Evolutionary conservation across 2,329 filamentous ascomycete species (phyloP).

Genomic region (Daldinia eschscholtzii): DNA sequence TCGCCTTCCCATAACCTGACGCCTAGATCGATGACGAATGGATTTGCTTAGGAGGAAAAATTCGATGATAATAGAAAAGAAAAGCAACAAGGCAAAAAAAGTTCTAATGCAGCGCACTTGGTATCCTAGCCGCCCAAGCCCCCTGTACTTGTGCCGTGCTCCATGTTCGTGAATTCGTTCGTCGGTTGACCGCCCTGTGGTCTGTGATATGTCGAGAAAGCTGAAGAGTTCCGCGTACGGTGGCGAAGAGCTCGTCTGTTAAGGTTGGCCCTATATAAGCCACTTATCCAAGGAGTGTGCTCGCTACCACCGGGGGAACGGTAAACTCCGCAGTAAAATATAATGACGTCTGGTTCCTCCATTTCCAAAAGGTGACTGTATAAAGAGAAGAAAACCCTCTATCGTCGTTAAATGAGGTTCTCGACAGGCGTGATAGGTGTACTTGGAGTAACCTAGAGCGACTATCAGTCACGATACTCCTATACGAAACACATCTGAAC

Average conservation of each 20-base stretch:
- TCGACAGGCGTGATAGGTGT: constrained; percentile 39
- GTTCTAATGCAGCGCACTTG: constrained; percentile 11
- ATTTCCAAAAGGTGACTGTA: neutral
- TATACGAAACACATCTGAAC: neutral
- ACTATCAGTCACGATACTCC: constrained; percentile 5
- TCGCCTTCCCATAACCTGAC: constrained; percentile 7
- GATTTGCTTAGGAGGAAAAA: neutral
- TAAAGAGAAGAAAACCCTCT: neutral
- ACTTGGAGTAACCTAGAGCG: constrained; percentile 39
- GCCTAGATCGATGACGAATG: neutral
- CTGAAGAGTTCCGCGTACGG: neutral
- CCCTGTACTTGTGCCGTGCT: constrained; percentile 7
- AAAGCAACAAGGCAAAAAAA: neutral
- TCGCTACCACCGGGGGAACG: neutral
- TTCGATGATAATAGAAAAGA: neutral
- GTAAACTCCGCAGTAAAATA: neutral
- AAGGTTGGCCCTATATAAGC: too few species aligned
- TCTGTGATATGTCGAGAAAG: neutral
- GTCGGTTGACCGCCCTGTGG: neutral
- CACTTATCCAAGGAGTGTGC: too few species aligned
- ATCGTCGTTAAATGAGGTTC: constrained; percentile 42
- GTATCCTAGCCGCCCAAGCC: constrained; percentile 18
- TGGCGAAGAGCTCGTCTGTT: neutral
- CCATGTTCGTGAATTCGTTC: constrained; percentile 13
- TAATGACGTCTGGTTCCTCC: neutral